Conservation (phyloP, 805 yeast species). For the Lachancea meyersii region DNA sequence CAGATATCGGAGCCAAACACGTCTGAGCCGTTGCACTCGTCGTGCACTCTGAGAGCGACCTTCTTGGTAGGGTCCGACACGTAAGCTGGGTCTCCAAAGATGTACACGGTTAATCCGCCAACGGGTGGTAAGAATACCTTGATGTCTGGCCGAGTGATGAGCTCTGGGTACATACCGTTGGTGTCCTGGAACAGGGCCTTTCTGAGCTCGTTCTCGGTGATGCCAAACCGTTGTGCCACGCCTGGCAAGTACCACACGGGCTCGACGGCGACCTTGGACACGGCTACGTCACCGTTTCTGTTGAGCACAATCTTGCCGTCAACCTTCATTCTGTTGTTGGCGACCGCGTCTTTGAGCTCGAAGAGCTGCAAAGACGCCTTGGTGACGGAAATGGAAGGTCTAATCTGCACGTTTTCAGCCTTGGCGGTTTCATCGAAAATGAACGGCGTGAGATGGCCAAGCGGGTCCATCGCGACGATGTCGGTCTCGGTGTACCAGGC, state of each 20-base stretch:
- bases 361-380: conserved; percentile 57
- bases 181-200: conserved; percentile 61
- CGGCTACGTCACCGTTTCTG: conserved; percentile 53
- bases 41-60: conserved; percentile 57
- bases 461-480: conserved; percentile 61
- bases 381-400: conserved; percentile 62
- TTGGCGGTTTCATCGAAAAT: conserved; percentile 40
- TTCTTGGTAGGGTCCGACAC: conserved; percentile 46
- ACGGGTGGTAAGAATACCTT: conserved; percentile 63
- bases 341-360: conserved; percentile 53
- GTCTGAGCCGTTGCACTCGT: conserved; percentile 66
- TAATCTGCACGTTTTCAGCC: conserved; percentile 47
- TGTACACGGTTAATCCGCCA: conserved; percentile 62
- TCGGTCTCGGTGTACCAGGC: conserved; percentile 52
- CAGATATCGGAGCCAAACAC: conserved; percentile 65
- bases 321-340: conserved; percentile 45
- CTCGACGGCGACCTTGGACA: conserved; percentile 60
- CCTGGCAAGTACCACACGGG: conserved; percentile 71
- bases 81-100: conserved; percentile 54
- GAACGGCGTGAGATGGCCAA: conserved; percentile 63
- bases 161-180: conserved; percentile 66
- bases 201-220: conserved; percentile 50
- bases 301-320: conserved; percentile 59
- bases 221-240: conserved; percentile 56
- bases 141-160: conserved; percentile 60